Conservation (phyloP, 208 protist genomes). For the Trypanosoma brucei region DNA sequence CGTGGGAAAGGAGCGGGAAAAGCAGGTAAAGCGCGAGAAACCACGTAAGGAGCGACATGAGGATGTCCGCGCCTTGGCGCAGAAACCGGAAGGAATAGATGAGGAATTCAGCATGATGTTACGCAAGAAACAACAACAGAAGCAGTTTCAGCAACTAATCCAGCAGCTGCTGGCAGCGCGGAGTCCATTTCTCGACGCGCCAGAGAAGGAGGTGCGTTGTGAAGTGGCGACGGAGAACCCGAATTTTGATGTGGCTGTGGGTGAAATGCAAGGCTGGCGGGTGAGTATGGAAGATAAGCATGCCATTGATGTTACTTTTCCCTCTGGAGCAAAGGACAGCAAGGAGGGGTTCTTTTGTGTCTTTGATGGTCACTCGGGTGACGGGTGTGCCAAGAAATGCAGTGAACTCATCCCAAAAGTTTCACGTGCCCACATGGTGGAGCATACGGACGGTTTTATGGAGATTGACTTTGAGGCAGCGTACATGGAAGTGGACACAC, state of each 20-base stretch:
- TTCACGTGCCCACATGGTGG: conserved; percentile 17
- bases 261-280: conserved; percentile 88
- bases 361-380: conserved; percentile 86
- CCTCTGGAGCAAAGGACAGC: conserved; percentile 23
- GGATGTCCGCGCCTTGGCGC: conserved; percentile 12
- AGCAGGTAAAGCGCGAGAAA: conserved; percentile 33
- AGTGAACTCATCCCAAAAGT: conserved; percentile 31
- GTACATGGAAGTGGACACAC: conserved; percentile 67
- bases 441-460: conserved; percentile 15
- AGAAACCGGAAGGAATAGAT: conserved; percentile 48
- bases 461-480: conserved; percentile 56
- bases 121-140: conserved; percentile 45
- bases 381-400: conserved; percentile 38
- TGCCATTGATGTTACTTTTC: conserved; percentile 58
- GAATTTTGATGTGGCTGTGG: conserved; percentile 72
- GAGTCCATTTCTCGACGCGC: conserved; percentile 50
- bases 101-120: conserved; percentile 30
- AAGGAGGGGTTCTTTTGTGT: conserved; percentile 73
- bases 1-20: conserved; percentile 30
- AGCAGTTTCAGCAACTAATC: conserved; percentile 68
- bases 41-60: conserved; percentile 33
- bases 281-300: conserved; percentile 86
- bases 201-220: conserved; percentile 64
- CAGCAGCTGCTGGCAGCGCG: conserved; percentile 48
- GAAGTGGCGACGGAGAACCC: conserved; percentile 40